phyloP scores from a whole-genome alignment of 148 eudicot genomes.

The Silene latifolia region DNA sequence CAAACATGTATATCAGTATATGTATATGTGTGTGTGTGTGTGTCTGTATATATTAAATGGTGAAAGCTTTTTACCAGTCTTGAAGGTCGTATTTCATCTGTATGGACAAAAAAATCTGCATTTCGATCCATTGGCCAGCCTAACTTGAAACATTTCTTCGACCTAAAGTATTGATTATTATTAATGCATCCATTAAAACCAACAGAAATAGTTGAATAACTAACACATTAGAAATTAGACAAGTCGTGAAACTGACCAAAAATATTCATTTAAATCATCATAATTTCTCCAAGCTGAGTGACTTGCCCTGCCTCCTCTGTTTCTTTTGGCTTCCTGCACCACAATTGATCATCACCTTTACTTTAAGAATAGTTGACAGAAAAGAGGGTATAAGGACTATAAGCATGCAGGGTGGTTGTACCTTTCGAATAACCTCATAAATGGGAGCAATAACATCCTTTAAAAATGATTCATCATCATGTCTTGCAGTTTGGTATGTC shows the following conservation, averaged over 20 bases:
- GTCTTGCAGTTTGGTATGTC: conserved; percentile 42
- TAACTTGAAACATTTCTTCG: conserved; percentile 70
- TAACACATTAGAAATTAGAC: not conserved
- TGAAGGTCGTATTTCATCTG: conserved; percentile 36
- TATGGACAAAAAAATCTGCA: conserved; percentile 73
- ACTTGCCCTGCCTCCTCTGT: conserved; percentile 82
- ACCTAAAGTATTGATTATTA: conserved; percentile 42
- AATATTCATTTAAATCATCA: conserved; percentile 96
- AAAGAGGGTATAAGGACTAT: conserved; percentile 6
- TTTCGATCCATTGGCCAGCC: conserved; percentile 89
- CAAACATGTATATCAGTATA: not conserved
- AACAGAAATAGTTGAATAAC: not conserved
- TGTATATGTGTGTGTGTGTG: no score
- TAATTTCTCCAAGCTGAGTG: conserved; percentile 99
- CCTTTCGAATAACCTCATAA: conserved; percentile 82
- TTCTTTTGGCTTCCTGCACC: conserved; percentile 69
- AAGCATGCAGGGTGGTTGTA: conserved; percentile 22
- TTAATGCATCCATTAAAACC: conserved; percentile 12
- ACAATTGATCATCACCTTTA: conserved; percentile 8
- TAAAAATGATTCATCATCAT: conserved; percentile 61
- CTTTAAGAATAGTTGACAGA: not conserved
- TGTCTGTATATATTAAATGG: no score
- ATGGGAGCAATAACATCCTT: conserved; percentile 73
- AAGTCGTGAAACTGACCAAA: conserved; percentile 55
- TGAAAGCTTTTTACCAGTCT: conserved; percentile 34